Base-by-base conservation (phyloP, 352 stramenopile species). In the Globisporangium mamillatum region DNA sequence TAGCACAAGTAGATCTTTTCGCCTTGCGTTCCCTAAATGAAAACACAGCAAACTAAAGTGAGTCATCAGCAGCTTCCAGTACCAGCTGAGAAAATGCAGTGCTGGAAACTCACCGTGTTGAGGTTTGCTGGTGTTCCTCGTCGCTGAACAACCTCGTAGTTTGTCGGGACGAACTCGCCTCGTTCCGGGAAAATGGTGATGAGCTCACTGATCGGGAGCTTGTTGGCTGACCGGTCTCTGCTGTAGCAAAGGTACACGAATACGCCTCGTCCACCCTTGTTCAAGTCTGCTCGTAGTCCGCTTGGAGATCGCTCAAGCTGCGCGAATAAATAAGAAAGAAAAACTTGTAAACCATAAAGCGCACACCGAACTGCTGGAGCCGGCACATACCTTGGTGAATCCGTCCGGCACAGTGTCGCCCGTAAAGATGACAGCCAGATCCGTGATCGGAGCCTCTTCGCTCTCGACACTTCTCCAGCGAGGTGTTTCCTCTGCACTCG, bases 1-100 rank as follows among this genome's bases (percentile, higher is more conserved):
- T 84, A 88, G 71, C 86, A 94, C 53, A 96, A 55, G 56, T 83
- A 91, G 18, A 94, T 89, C 53, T 88, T 91, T 60, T 94, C 86
- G 9, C 86, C 85, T 85, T 92, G 84, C 4, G 82, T 92, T 24
- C 86, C 86, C 88, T 96, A 8, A 50, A 46, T 32, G 8, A 38
- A 56, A 55, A 36, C 14, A 27, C 3, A 18, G n/a, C 22, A 46
- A 2, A n/a, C 36, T 44, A 27, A 25, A 18, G 9, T 67, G n/a
- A 67, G 34, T 36, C 27, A 60, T 1, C 27, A 32, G 27, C 27
- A 52, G 29, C 10, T 25, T 29, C 2, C 16, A 14, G 22, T 24
- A n/a, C 25, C 1, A 44, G 54, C 5, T 58, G 52, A 22, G 25
- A 25, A 7, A 38, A 38, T 18, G 46, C 27, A 59, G 2, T 25